These are phyloP conservation scores for Daldinia eschscholtzii DNA, from an alignment of 2,329 filamentous ascomycete genomes.

Conservation along the genomic window DNA sequence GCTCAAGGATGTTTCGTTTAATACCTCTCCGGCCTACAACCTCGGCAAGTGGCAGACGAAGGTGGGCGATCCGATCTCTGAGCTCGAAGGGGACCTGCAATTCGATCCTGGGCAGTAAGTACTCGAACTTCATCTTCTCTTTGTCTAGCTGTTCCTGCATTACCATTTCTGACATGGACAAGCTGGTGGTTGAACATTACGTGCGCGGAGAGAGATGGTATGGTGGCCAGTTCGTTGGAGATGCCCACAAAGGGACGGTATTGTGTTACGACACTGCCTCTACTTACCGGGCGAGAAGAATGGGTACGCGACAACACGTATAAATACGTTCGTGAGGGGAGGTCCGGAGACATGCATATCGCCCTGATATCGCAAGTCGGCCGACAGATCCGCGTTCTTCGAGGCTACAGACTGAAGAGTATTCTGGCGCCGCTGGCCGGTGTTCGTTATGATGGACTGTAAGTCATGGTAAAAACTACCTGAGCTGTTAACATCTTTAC, in stretches of 20 bases:
- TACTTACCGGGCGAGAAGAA: conserved; percentile 66
- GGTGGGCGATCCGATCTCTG: conserved; percentile 54
- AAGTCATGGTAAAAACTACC: conserved; percentile 49
- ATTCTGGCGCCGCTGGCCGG: conserved; percentile 65
- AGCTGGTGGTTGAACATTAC: conserved; percentile 72
- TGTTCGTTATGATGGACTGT: conserved; percentile 70
- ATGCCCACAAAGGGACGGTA: conserved; percentile 62
- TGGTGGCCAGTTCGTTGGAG: conserved; percentile 61
- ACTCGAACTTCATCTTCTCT: not conserved
- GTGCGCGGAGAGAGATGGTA: conserved; percentile 68
- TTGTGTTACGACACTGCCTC: conserved; percentile 61
- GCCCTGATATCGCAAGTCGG: conserved; percentile 64
- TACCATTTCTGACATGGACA: not conserved
- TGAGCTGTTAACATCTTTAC: not conserved
- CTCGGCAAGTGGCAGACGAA: conserved; percentile 56
- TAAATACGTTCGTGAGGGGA: conserved; percentile 62
- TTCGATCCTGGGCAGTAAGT: conserved; percentile 65
- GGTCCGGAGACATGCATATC: conserved; percentile 61
- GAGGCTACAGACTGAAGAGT: conserved; percentile 65
- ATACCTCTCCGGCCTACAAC: conserved; percentile 49
- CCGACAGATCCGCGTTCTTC: conserved; percentile 63
- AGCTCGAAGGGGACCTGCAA: conserved; percentile 56
- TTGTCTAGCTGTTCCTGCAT: not conserved
- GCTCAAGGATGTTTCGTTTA: conserved; percentile 59
- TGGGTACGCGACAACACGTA: conserved; percentile 52